Evolutionary conservation across 208 protist genomes (phyloP).

Genomic region (Sergeia podlipaevii): DNA sequence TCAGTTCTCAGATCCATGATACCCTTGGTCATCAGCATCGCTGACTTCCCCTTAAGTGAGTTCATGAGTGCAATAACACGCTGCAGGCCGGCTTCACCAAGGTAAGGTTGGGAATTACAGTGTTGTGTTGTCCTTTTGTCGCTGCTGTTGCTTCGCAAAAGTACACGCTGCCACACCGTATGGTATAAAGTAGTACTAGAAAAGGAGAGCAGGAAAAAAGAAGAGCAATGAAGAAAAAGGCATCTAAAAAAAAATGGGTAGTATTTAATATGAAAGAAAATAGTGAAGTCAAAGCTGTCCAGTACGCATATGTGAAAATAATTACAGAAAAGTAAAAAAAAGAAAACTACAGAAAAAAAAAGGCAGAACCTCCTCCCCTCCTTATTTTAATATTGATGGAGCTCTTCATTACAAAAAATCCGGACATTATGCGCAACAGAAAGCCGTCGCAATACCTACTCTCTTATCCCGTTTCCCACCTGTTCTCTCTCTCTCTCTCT

Average conservation of each 20-base stretch:
- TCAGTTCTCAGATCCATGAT: constrained; percentile 80
- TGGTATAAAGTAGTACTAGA: too few species aligned
- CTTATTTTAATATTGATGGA: too few species aligned
- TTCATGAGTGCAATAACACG: constrained; percentile 28
- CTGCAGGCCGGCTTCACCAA: constrained; percentile 2
- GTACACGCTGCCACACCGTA: too few species aligned
- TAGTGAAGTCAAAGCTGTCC: neutral
- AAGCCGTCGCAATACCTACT: too few species aligned
- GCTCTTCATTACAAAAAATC: neutral
- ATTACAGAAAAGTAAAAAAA: too few species aligned
- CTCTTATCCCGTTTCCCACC: too few species aligned
- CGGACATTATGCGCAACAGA: neutral
- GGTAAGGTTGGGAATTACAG: neutral
- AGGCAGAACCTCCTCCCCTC: too few species aligned
- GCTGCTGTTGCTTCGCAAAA: too few species aligned
- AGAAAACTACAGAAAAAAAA: too few species aligned
- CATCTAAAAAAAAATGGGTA: constrained; percentile 4
- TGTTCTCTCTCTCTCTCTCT: too few species aligned
- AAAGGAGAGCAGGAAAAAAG: too few species aligned
- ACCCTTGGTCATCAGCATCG: constrained; percentile 79
- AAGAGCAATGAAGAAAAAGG: constrained; percentile 13
- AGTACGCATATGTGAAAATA: too few species aligned
- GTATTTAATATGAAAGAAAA: constrained; percentile 4
- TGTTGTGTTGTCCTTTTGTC: neutral
- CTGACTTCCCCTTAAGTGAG: constrained; percentile 51